Evolutionary conservation across 805 yeast genomes (phyloP).

Genomic region (Wickerhamomyces chaumierensis): DNA sequence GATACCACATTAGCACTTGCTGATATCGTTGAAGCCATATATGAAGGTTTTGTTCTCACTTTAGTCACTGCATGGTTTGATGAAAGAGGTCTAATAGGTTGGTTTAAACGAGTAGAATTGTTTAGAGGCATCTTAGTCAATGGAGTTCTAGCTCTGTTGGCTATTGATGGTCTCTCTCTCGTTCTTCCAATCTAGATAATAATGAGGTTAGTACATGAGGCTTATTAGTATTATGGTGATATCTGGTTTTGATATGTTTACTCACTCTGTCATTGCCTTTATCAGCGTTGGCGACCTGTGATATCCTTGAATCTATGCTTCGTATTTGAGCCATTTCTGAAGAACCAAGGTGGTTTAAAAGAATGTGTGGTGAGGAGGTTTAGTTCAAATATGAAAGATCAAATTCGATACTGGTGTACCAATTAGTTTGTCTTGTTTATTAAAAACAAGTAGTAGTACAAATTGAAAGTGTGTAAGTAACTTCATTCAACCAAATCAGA

Average conservation of each 20-base stretch:
- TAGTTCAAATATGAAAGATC: too few relatives aligned
- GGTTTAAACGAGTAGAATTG: conserved; percentile 7
- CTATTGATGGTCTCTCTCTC: conserved; percentile 1
- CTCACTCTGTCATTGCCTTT: conserved; percentile 5
- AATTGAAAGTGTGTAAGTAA: too few relatives aligned
- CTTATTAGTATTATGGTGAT: neutral
- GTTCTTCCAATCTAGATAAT: conserved; percentile 5
- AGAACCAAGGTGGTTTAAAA: too few relatives aligned
- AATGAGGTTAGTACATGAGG: conserved; percentile 1
- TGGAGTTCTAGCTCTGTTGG: conserved; percentile 11
- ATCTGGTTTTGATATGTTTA: neutral
- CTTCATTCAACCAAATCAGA: too few relatives aligned
- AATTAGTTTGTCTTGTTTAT: too few relatives aligned
- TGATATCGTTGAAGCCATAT: conserved; percentile 20
- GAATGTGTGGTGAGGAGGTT: too few relatives aligned
- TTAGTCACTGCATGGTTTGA: neutral
- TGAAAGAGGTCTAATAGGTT: conserved; percentile 3
- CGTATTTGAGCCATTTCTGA: neutral
- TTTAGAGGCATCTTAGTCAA: conserved; percentile 17
- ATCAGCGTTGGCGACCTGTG: conserved; percentile 4
- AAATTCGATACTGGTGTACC: too few relatives aligned
- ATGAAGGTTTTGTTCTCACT: conserved; percentile 13
- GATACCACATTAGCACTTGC: conserved; percentile 14
- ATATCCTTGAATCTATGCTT: conserved; percentile 3
- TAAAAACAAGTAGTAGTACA: too few relatives aligned